Percentiles rank a stretch among this genome's conserved stretches.
phyloP scores from a whole-genome alignment of 176 grass and related monocot species.

The Microstegium vimineum region DNA sequence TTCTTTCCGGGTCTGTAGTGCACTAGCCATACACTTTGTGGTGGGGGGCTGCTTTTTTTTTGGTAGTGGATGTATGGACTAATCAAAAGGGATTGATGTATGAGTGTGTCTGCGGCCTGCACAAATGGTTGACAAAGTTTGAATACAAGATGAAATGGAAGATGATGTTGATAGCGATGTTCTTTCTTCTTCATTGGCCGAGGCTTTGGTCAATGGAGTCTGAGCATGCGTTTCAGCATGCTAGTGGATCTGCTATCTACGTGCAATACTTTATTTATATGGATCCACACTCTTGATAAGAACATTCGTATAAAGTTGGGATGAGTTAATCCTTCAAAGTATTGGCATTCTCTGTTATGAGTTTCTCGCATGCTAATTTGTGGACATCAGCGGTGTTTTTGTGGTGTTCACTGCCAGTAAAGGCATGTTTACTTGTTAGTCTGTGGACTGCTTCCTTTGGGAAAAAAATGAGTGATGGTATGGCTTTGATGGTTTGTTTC shows the following conservation, averaged over 20 bases:
- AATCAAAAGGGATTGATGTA: constrained; percentile 71
- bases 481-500: constrained; percentile 8
- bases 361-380: constrained; percentile 14
- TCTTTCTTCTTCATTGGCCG: constrained; percentile 35
- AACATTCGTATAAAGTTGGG: constrained; percentile 34
- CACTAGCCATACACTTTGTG: constrained; percentile 82
- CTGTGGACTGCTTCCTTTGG: background rate
- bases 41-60: constrained; percentile 64
- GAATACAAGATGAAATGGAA: constrained; percentile 57
- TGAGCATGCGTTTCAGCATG: constrained; percentile 44
- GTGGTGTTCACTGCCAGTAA: background rate
- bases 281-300: constrained; percentile 34
- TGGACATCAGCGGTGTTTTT: constrained; percentile 27
- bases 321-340: constrained; percentile 9
- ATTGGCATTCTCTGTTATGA: constrained; percentile 14
- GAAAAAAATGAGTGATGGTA: background rate
- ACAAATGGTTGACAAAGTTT: constrained; percentile 72
- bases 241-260: constrained; percentile 60
- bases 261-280: constrained; percentile 31
- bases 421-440: background rate
- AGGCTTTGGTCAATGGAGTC: constrained; percentile 52
- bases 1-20: constrained; percentile 72
- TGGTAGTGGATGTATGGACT: constrained; percentile 65
- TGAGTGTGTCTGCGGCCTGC: constrained; percentile 47
- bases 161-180: constrained; percentile 62